phyloP scores from a whole-genome alignment of 2,329 filamentous ascomycete species.

The Sporothrix variecibatus region DNA sequence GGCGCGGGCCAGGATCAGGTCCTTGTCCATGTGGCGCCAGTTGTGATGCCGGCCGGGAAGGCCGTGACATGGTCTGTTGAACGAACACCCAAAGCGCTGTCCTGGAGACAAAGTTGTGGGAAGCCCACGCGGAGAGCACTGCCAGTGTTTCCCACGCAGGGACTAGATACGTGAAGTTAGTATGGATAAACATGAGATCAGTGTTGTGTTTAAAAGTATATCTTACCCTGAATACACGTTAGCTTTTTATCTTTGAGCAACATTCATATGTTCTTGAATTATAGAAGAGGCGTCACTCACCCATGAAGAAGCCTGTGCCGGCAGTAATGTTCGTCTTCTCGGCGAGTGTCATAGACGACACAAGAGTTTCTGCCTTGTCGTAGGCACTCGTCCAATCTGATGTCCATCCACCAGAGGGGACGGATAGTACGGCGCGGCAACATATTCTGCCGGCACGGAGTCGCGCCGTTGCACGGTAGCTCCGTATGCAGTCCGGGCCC shows the following conservation, averaged over 20 bases:
- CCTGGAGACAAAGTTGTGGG: conserved; percentile 75
- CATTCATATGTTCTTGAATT: not conserved
- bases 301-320: conserved; percentile 73
- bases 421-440: conserved; percentile 68
- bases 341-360: conserved; percentile 74
- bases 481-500: conserved; percentile 31
- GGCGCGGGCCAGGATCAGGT: conserved; percentile 55
- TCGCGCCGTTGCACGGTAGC: conserved; percentile 34
- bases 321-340: conserved; percentile 79
- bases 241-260: not conserved
- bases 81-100: conserved; percentile 75
- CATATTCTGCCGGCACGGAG: conserved; percentile 40
- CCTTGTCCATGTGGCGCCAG: conserved; percentile 76
- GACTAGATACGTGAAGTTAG: conserved; percentile 36
- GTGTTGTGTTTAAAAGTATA: not conserved
- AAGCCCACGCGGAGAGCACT: conserved; percentile 49
- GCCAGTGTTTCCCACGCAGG: conserved; percentile 66
- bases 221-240: not conserved
- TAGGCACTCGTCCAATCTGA: conserved; percentile 70
- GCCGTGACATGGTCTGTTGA: conserved; percentile 68
- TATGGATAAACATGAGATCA: not conserved
- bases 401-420: conserved; percentile 72
- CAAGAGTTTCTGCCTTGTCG: conserved; percentile 65
- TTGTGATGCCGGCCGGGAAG: conserved; percentile 78
- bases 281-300: conserved; percentile 32